Evolutionary conservation across 2,329 filamentous ascomycete species (phyloP).

Genomic region (Alternaria triticimaculans): DNA sequence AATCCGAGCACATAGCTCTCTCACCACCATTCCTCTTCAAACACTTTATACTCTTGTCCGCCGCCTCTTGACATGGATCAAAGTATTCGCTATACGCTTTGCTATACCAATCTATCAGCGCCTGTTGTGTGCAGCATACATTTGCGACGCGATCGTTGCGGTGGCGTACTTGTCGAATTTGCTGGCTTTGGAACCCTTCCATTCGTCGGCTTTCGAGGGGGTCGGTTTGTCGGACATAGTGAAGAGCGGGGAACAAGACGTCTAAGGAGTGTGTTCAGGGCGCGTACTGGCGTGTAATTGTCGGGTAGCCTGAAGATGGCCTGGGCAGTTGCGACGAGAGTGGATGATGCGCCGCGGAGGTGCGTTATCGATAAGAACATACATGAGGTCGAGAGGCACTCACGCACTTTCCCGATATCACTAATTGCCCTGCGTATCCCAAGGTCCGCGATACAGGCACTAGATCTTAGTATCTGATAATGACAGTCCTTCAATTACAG

Average conservation of each 20-base stretch:
- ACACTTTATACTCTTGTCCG: constrained; percentile 83
- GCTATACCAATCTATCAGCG: constrained; percentile 56
- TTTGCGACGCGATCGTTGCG: background rate
- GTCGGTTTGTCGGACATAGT: constrained; percentile 18
- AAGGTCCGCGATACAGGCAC: background rate
- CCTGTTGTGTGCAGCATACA: background rate
- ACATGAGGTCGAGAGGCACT: background rate
- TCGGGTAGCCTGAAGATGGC: background rate
- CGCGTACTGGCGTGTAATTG: background rate
- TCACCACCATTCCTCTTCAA: constrained; percentile 88
- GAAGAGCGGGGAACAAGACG: background rate
- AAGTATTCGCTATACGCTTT: constrained; percentile 90
- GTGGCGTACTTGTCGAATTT: constrained; percentile 50
- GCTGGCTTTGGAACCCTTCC: constrained; percentile 39
- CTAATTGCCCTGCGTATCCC: background rate
- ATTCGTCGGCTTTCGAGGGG: constrained; percentile 27
- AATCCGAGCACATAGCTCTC: constrained; percentile 87
- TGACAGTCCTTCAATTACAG: background rate
- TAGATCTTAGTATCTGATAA: background rate
- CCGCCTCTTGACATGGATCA: constrained; percentile 94
- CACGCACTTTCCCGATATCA: background rate
- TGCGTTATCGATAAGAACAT: constrained; percentile 20
- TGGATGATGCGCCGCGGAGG: constrained; percentile 4
- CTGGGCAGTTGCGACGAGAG: background rate
- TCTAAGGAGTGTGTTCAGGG: background rate